A percentile compares a stretch with the other conserved stretches of the same genome.
These are phyloP conservation scores for Magnusiomyces sp. DNA, from an alignment of 1,139 yeast species.

Conservation along the genomic window DNA sequence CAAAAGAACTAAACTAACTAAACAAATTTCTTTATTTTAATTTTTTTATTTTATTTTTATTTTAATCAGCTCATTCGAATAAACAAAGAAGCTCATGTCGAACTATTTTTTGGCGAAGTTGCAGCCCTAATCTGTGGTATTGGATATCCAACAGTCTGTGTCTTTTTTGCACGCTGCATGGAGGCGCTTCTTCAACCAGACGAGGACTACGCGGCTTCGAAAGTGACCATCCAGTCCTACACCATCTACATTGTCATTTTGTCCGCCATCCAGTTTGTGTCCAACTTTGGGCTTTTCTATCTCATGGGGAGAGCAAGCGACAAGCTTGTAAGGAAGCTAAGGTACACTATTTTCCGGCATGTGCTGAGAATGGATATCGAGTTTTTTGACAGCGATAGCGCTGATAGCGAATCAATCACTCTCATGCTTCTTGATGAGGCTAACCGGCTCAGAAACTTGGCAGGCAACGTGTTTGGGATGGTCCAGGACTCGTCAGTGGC, in stretches of 20 bases:
- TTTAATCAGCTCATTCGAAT: constrained; percentile 18
- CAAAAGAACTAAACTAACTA: too few relatives aligned
- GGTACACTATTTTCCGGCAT: constrained; percentile 29
- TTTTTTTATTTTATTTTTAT: not conserved
- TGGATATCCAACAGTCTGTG: constrained; percentile 35
- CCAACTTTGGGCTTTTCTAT: constrained; percentile 28
- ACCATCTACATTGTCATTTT: constrained; percentile 36
- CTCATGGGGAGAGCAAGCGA: constrained; percentile 20
- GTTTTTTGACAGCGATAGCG: constrained; percentile 48
- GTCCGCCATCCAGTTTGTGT: constrained; percentile 31
- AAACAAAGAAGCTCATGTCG: constrained; percentile 24
- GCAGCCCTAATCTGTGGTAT: constrained; percentile 32
- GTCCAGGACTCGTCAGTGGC: constrained; percentile 68
- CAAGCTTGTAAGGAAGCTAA: constrained; percentile 28
- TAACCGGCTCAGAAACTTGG: constrained; percentile 63
- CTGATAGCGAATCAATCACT: constrained; percentile 11
- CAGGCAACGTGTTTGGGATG: constrained; percentile 78
- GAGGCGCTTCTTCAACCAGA: constrained; percentile 32
- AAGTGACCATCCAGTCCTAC: constrained; percentile 30
- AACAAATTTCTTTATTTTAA: constrained; percentile 1
- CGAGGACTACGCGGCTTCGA: constrained; percentile 28
- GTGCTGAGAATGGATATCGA: constrained; percentile 67
- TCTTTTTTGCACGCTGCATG: constrained; percentile 34
- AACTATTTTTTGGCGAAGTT: constrained; percentile 28
- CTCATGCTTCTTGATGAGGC: constrained; percentile 41